phyloP scores from a whole-genome alignment of 805 yeast genomes.

The Wickerhamiella spandovensis region DNA sequence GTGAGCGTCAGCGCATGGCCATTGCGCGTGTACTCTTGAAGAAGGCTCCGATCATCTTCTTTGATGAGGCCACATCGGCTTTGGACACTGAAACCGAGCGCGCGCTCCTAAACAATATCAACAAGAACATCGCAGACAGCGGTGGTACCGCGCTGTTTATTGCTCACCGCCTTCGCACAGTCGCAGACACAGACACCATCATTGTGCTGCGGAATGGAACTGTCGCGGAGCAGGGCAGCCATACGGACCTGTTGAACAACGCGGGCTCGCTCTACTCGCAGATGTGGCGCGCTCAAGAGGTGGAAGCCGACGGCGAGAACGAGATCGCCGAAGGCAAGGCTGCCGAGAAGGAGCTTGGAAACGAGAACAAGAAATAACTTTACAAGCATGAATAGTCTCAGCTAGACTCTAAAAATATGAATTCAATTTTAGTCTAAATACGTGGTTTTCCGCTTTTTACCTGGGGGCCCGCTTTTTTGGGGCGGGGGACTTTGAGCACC shows the following conservation, averaged over 20 bases:
- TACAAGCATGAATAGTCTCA: background rate
- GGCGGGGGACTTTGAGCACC: no score
- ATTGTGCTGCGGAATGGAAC: conserved; percentile 68
- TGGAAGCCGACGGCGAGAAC: conserved; percentile 31
- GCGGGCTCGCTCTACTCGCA: conserved; percentile 55
- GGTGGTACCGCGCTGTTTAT: conserved; percentile 71
- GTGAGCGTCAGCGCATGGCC: conserved; percentile 92
- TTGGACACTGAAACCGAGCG: conserved; percentile 95
- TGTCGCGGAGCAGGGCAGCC: conserved; percentile 84
- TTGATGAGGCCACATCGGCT: conserved; percentile 94
- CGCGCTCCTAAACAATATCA: conserved; percentile 60
- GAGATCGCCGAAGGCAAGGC: conserved; percentile 1
- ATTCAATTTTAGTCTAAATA: no score
- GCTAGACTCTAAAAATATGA: no score
- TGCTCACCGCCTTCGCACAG: conserved; percentile 87
- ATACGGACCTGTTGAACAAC: conserved; percentile 41
- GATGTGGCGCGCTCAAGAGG: conserved; percentile 89
- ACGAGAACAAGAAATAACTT: background rate
- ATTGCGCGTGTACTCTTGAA: conserved; percentile 83
- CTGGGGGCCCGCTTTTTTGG: no score
- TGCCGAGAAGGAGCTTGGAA: background rate
- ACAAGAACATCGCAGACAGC: conserved; percentile 43
- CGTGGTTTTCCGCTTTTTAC: no score
- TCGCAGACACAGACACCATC: conserved; percentile 86
- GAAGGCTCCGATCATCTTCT: conserved; percentile 77